These are phyloP conservation scores for Candida glaebosa DNA, from an alignment of 805 yeast species.

Conservation along the genomic window DNA sequence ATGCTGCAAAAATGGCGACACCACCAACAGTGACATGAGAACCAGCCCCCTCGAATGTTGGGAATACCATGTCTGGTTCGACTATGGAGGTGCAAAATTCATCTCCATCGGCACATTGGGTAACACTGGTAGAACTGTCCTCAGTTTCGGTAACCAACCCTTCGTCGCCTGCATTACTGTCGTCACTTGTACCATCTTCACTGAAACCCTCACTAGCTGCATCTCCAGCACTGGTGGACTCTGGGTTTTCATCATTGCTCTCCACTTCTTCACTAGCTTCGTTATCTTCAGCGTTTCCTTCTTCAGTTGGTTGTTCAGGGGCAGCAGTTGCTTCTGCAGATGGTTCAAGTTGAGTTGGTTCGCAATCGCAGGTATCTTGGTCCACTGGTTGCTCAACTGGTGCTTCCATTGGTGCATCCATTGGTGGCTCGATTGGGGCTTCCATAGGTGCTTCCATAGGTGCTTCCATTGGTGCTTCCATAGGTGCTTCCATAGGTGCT, in stretches of 20 bases:
- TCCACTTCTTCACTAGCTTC: too few species aligned
- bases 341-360: too few species aligned
- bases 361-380: too few species aligned
- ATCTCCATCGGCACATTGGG: slow-evolving; percentile 16
- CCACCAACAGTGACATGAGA: slow-evolving; percentile 13
- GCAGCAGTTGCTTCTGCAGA: not conserved
- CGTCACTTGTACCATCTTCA: slow-evolving; percentile 2
- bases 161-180: slow-evolving; percentile 15
- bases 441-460: too few species aligned
- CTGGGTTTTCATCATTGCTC: too few species aligned
- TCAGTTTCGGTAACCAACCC: slow-evolving; percentile 12
- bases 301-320: too few species aligned
- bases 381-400: not conserved
- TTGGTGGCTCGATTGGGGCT: not conserved
- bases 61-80: slow-evolving; percentile 14
- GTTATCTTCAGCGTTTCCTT: too few species aligned
- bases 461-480: too few species aligned
- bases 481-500: not conserved
- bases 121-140: slow-evolving; percentile 26
- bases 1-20: slow-evolving; percentile 9
- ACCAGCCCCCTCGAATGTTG: slow-evolving; percentile 9
- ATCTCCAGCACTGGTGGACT: too few species aligned
- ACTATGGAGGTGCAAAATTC: slow-evolving; percentile 2
- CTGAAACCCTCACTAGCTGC: too few species aligned
- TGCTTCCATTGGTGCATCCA: not conserved